Base-by-base conservation (phyloP, 805 yeast genomes). In the Candida boidinii region DNA sequence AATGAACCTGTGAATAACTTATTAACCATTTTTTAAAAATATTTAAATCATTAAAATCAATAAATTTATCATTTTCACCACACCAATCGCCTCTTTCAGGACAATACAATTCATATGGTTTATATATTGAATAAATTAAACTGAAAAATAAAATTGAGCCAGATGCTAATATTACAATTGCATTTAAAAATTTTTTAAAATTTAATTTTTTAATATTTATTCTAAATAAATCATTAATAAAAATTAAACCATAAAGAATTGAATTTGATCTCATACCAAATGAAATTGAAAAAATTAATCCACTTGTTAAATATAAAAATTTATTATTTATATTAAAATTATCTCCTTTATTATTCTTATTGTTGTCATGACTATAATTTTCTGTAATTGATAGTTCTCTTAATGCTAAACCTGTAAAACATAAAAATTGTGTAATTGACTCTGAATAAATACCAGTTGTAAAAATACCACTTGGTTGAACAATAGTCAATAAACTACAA, bases 391-490 rank as follows among this genome's bases (percentile, higher is more conserved):
- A 44, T 2, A 42, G 38, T 35, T 70, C 72, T 36, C 86, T 63
- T 2, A 72, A 44, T 18, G 55, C 64, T 25, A 86, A 45, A 1
- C 82, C 90, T 1, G 53, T 6, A 28, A 80, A 73, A 21, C 82
- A 62, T 26, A 77, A 52, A 11, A 77, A 55, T 17, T 84, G 78
- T 24, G 86, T 76, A 13, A 71, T 43, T 15, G 86, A 71, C 56
- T 90, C 98, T 0, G 94, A 66, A 52, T 88, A 90, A 2, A 83
- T 74, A 1, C 77, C 69, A 0, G 80, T 64, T 26, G 84, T 60
- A 48, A 87, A 90, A 0, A 86, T 68, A 1, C 95, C 95, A 1
- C 85, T 87, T 3, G 94, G 86, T 14, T 81, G 73, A n/a, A 80
- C 37, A 1, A 76, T 53, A 39, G 70, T 78, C 12, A 81, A 34